Conservation (phyloP, 805 yeast genomes). For the Myxozyma neotropica region DNA sequence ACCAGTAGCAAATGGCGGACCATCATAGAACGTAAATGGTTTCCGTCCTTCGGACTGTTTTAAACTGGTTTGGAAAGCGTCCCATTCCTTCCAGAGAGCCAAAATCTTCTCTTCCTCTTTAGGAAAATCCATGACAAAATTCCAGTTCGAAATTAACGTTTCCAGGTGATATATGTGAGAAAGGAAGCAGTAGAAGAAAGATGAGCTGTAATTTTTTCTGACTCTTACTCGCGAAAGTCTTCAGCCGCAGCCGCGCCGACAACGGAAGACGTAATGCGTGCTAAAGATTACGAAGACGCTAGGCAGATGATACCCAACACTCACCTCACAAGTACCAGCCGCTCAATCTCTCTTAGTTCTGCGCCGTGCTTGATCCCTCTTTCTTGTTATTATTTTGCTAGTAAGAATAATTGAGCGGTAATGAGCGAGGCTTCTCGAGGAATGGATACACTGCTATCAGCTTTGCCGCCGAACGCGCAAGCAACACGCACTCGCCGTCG, state of each 20-base stretch:
- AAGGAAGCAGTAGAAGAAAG: background rate
- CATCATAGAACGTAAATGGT: constrained; percentile 92
- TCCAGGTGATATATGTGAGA: background rate
- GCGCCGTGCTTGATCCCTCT: background rate
- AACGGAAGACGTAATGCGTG: background rate
- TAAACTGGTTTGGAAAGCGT: constrained; percentile 89
- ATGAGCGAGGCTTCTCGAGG: constrained; percentile 29
- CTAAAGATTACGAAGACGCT: background rate
- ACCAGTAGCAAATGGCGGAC: constrained; percentile 96
- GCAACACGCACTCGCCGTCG: constrained; percentile 15
- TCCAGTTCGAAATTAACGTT: too few species aligned
- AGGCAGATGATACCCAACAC: background rate
- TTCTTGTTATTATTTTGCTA: background rate
- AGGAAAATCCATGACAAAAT: constrained; percentile 60
- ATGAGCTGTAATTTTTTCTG: background rate
- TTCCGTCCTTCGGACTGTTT: constrained; percentile 84
- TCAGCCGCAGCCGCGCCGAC: constrained; percentile 10
- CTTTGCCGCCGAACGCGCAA: background rate
- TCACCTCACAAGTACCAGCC: background rate
- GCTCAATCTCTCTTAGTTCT: background rate
- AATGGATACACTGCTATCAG: background rate
- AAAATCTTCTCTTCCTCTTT: constrained; percentile 84
- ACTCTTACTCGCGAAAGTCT: background rate
- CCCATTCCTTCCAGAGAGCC: constrained; percentile 81
- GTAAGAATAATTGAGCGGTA: background rate